Percentiles rank a stretch among this genome's conserved stretches.
phyloP scores from a whole-genome alignment of 805 yeast genomes.

The Sungouiella blattae region DNA sequence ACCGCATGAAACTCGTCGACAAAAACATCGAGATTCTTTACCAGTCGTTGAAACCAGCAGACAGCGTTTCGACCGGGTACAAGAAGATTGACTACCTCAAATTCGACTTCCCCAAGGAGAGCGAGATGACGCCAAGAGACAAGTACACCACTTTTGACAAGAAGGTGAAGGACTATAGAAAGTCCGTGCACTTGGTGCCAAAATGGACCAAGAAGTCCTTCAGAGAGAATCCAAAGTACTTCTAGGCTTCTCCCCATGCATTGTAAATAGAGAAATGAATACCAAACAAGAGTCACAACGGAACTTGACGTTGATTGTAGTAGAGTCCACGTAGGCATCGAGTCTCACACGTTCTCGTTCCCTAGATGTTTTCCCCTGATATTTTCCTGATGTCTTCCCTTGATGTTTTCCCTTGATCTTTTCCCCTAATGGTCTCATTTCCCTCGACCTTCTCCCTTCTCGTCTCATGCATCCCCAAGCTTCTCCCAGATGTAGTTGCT shows the following conservation, averaged over 20 bases:
- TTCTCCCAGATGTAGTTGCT: slow-evolving; percentile 80
- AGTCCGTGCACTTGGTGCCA: slow-evolving; percentile 82
- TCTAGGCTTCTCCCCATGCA: slow-evolving; percentile 27
- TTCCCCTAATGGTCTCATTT: no score
- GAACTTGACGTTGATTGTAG: no score
- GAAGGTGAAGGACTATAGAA: slow-evolving; percentile 75
- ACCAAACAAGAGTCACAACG: no score
- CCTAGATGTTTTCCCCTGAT: no score
- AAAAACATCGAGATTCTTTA: slow-evolving; percentile 64
- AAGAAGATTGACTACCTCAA: slow-evolving; percentile 35
- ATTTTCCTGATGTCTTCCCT: no score
- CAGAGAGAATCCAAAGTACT: slow-evolving; percentile 75
- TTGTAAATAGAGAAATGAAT: not conserved
- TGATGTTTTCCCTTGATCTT: no score
- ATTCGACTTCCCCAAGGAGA: slow-evolving; percentile 64
- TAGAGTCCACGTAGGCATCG: no score
- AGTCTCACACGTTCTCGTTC: no score
- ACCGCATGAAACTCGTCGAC: slow-evolving; percentile 81
- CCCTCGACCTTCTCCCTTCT: not conserved
- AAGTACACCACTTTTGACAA: slow-evolving; percentile 85
- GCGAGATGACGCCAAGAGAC: slow-evolving; percentile 75
- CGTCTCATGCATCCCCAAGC: slow-evolving; percentile 16
- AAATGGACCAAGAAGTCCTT: slow-evolving; percentile 86
- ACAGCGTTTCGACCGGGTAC: slow-evolving; percentile 34
- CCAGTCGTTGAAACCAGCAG: slow-evolving; percentile 25